Conservation (phyloP, 805 yeast genomes). For the Saturnispora zaruensis region DNA sequence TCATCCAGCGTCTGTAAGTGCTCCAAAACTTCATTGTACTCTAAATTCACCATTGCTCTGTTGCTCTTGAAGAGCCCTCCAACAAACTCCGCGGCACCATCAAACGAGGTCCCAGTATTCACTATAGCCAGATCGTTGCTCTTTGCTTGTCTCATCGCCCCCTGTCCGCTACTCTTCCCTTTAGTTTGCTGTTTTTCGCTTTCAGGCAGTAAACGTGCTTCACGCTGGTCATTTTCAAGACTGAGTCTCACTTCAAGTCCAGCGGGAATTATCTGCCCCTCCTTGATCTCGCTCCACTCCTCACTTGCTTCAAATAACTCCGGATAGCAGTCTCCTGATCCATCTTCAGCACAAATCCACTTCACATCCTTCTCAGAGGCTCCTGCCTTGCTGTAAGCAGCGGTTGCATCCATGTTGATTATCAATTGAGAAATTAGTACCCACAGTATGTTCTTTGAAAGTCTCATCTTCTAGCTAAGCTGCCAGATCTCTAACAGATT, state of each 20-base stretch:
- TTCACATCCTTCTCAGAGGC: constrained; percentile 11
- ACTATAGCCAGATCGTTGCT: constrained; percentile 11
- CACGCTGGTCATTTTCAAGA: constrained; percentile 59
- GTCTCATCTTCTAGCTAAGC: not conserved
- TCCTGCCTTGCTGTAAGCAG: not conserved
- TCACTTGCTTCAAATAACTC: constrained; percentile 49
- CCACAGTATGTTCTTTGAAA: not conserved
- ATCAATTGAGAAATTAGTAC: not conserved
- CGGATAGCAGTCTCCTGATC: constrained; percentile 53
- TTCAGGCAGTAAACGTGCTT: constrained; percentile 48
- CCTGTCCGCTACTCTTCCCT: not conserved
- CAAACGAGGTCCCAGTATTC: constrained; percentile 2
- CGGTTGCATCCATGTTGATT: not conserved
- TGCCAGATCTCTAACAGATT: not conserved
- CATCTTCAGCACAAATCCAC: constrained; percentile 34
- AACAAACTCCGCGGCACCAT: constrained; percentile 5
- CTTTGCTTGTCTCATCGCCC: not conserved
- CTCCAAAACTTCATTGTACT: constrained; percentile 10
- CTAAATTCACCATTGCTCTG: not conserved
- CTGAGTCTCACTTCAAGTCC: constrained; percentile 74
- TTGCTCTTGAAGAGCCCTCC: constrained; percentile 1
- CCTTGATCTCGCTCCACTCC: constrained; percentile 62
- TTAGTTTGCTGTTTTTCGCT: not conserved
- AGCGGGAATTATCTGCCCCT: constrained; percentile 70
- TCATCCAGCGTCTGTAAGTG: constrained; percentile 41